These are phyloP conservation scores for Cyclotella kingstonii DNA, from an alignment of 108 stramenopile genomes.

Conservation along the genomic window DNA sequence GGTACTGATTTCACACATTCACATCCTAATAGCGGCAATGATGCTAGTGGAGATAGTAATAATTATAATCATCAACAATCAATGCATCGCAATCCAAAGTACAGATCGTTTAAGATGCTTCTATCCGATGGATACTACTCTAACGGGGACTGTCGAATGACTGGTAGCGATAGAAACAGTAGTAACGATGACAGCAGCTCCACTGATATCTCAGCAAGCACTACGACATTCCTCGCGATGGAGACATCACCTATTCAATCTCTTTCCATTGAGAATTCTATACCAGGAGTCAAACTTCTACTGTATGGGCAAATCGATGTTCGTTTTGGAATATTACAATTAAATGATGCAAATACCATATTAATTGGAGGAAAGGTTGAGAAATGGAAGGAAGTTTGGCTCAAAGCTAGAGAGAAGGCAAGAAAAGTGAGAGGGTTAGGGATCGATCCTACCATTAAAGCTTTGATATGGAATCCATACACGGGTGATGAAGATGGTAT, in stretches of 20 bases:
- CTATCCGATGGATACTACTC: slow-evolving; percentile 50
- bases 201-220: background rate
- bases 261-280: slow-evolving; percentile 28
- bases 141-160: slow-evolving; percentile 9
- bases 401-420: slow-evolving; percentile 51
- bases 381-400: slow-evolving; percentile 49
- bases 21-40: slow-evolving; percentile 8
- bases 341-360: slow-evolving; percentile 53
- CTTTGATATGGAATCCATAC: slow-evolving; percentile 59
- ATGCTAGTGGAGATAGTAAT: slow-evolving; percentile 10
- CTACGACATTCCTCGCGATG: slow-evolving; percentile 38
- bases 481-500: slow-evolving; percentile 38
- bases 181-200: slow-evolving; percentile 5
- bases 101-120: slow-evolving; percentile 51
- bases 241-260: slow-evolving; percentile 51
- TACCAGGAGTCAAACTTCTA: slow-evolving; percentile 63
- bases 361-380: slow-evolving; percentile 62
- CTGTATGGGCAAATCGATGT: slow-evolving; percentile 52
- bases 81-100: slow-evolving; percentile 6
- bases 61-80: slow-evolving; percentile 5
- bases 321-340: slow-evolving; percentile 52
- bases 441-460: slow-evolving; percentile 77
- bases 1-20: slow-evolving; percentile 9
- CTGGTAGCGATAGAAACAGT: background rate
- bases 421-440: slow-evolving; percentile 55